phyloP scores from a whole-genome alignment of 108 stramenopile genomes.

The Licmophora abbreviata region DNA sequence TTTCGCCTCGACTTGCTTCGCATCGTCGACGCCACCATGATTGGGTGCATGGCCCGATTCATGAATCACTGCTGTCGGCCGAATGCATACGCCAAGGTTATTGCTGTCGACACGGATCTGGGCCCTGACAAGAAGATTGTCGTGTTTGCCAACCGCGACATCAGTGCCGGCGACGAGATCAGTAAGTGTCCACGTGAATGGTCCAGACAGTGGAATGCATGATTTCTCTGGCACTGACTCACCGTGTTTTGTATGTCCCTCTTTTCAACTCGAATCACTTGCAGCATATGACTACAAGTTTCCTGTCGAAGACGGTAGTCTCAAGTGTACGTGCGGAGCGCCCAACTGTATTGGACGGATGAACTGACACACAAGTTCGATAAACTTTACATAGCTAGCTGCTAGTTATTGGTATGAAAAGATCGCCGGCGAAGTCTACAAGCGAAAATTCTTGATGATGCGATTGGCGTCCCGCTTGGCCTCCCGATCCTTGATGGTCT shows the following conservation, averaged over 20 bases:
- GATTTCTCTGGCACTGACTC: background rate
- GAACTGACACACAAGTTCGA: conserved; percentile 33
- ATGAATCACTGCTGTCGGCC: conserved; percentile 85
- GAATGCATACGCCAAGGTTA: conserved; percentile 85
- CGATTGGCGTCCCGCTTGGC: conserved; percentile 55
- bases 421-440: too few relatives aligned
- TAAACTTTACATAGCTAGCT: background rate
- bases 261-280: background rate
- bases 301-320: conserved; percentile 67
- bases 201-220: background rate
- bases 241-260: background rate
- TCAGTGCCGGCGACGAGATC: conserved; percentile 83
- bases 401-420: background rate
- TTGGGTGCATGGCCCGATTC: conserved; percentile 62
- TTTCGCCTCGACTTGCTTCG: conserved; percentile 75
- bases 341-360: conserved; percentile 70
- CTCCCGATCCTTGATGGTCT: conserved; percentile 71
- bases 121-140: conserved; percentile 74
- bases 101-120: conserved; percentile 44
- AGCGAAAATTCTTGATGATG: conserved; percentile 67
- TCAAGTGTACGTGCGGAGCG: conserved; percentile 66
- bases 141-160: conserved; percentile 76
- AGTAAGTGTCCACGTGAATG: too few relatives aligned
- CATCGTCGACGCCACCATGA: conserved; percentile 87
- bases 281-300: conserved; percentile 86